Base-by-base conservation (phyloP, 257 asterid genomes). In the Plantago elongata region DNA sequence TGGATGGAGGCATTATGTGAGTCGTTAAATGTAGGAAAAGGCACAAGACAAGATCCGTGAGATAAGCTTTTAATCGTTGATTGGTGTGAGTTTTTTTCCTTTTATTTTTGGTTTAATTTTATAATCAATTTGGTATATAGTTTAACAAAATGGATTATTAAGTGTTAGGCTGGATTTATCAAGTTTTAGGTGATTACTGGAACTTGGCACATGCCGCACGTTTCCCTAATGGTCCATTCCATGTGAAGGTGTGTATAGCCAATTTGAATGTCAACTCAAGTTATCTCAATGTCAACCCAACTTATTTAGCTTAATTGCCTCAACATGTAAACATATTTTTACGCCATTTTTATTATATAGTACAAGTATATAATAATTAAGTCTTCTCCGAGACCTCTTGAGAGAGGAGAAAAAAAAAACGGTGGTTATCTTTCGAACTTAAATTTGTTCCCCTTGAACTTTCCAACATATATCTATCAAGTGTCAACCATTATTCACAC, bases 21-120 rank as follows among this genome's bases (percentile, higher is more conserved):
- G 45, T 45, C 45, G 54, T 61, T 16, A 12, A 40, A 16, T 60
- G 40, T 44, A 60, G 17, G 54, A 42, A 42, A 15, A 11, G 47
- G n/a, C 54, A 42, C 5, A 9, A 45, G 75, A 74, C 78, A 69
- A 76, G 81, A 72, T 76, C 78, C 81, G 57, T 46, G 73, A 69
- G 67, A 59, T 65, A 14, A 72, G 81, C 67, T 55, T 45, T 74
- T 14, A 58, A 45, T 60, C 51, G 43, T 11, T 60, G 40, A 44
- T 43, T 9, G 2, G 14, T 45, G 47, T 51, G 52, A 61, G 49
- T 54, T 44, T 16, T 40, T 59, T 11, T 13, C 43, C 43, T 59
- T 22, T 14, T 58, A 16, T 59, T 43, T 51, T 5, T 51, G 3
- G 2, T 14, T 12, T 7, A 22, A 22, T 51, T 51, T 51, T n/a